Base-by-base conservation (phyloP, 2,329 filamentous ascomycete genomes). In the Shiraia bambusicola region DNA sequence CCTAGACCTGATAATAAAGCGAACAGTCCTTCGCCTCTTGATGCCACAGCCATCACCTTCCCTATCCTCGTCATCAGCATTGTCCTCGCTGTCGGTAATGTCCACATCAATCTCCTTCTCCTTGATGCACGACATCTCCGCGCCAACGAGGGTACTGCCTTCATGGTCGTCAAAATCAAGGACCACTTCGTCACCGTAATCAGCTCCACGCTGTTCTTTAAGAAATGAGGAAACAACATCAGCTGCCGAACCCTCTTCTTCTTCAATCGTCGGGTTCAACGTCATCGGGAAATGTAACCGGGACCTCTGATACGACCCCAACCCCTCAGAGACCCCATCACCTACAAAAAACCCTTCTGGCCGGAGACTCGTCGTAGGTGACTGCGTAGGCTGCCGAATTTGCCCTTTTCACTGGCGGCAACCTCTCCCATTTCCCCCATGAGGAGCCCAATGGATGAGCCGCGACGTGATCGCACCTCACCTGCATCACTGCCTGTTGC, bases 331-430 rank as follows among this genome's bases (percentile, higher is more conserved):
- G 56, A 48, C 48, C 62, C 60, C 60, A 48, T 55, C 52, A 53
- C 54, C 63, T 72, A 76, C 68, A 76, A 75, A 73, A 76, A 76
- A 73, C 72, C 70, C 69, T 74, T 75, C 46, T 62, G 65, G 34
- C 73, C 65, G 50, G 72, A 75, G 42, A 73, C 69, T 49, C 71
- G 69, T 50, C 73, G 58, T 31, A 69, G 40, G n/a, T 51, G 52
- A 15, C 54, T 56, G 11, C 65, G 49, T 26, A 67, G 47, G 39
- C 61, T 65, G 25, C 63, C 60, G 9, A 55, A 59, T 45, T 63
- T 67, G 14, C 56, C 61, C 39, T 67, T 66, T 28, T 66, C 62
- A 28, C 45, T 52, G 1, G 53, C 47, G 3, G 53, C 50, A 1
- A 61, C 51, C 42, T 63, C 63, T 29, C 61, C 64, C 57, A 66